These are phyloP conservation scores for Akanthomyces dipterigenus DNA, from an alignment of 2,329 filamentous ascomycete species.

Conservation along the genomic window DNA sequence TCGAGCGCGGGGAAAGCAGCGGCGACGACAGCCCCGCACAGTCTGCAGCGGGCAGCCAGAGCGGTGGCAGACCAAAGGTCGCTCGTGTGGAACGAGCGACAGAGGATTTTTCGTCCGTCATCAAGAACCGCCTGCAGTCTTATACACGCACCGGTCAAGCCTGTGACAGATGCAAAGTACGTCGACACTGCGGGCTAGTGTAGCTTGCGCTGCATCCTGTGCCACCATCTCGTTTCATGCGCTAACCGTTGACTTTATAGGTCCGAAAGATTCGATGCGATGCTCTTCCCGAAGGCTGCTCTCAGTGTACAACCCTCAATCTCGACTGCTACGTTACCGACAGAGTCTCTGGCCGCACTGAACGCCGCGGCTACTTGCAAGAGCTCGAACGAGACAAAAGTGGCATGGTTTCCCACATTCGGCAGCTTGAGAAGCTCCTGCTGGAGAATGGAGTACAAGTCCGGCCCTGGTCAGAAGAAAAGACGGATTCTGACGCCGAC, in stretches of 20 bases:
- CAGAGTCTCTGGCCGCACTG: conserved; percentile 75
- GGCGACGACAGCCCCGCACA: conserved; percentile 26
- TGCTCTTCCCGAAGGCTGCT: conserved; percentile 71
- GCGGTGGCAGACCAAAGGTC: conserved; percentile 38
- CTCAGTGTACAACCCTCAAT: conserved; percentile 69
- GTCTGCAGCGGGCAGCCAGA: not conserved
- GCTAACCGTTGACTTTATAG: conserved; percentile 32
- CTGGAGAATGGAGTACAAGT: conserved; percentile 55
- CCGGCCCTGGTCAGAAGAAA: conserved; percentile 41
- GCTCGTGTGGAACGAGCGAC: conserved; percentile 40
- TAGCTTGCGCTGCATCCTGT: not conserved
- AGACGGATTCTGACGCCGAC: conserved; percentile 15
- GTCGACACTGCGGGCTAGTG: not conserved
- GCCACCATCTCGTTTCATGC: not conserved
- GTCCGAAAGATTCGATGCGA: conserved; percentile 85
- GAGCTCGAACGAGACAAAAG: conserved; percentile 66
- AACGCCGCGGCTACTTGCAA: conserved; percentile 70
- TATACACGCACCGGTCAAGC: conserved; percentile 48
- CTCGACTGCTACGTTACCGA: conserved; percentile 80
- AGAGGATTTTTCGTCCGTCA: conserved; percentile 48
- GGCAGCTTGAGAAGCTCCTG: conserved; percentile 61
- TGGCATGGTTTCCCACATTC: conserved; percentile 60
- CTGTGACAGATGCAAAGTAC: conserved; percentile 15
- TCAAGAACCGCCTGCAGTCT: conserved; percentile 48
- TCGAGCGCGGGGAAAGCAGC: conserved; percentile 30